Base-by-base conservation (phyloP, 2,329 filamentous ascomycete species). In the Dactylellina leptospora region DNA sequence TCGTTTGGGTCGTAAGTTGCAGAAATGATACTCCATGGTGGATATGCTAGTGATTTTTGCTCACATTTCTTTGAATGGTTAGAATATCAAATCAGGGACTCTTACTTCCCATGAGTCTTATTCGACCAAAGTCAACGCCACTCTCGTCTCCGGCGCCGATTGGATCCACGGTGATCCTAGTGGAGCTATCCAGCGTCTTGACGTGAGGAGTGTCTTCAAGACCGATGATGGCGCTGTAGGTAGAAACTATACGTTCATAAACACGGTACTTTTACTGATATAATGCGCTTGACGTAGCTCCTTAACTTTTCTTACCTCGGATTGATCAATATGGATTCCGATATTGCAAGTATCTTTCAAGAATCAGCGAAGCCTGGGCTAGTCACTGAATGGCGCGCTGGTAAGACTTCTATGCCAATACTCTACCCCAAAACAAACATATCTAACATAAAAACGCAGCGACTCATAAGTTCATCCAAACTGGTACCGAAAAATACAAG, bases 271-370 rank as follows among this genome's bases (percentile, higher is more conserved):
- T 9, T 5, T n/a, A 36, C 10, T 36, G n/a, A 36, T 4, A n/a
- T 2, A 0, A 20, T 40, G 3, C 5, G 36, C 16, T 20, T 16
- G 20, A 30, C 10, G 22, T 42, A 79, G 10, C 33, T 79, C 10
- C 76, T 82, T 42, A 78, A 75, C 30, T 81, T 79, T 64, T 79
- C 77, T 62, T 82, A 82, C 60, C 79, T 76, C 13, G 81, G 81
- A 6, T 76, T 80, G 10, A 79, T 82, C 25, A 77, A 77, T 10
- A 75, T 82, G 62, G 75, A 73, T 3, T 77, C 78, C 5, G 76
- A 77, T 3, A 78, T 80, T 45, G 78, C 77, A 1, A 78, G 75
- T 48, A 79, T 81, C 23, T 77, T 82, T 18, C 60, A 73, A 16
- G 80, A 79, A 4, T 76, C 77, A 33, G 72, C 75, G 0, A 79